Conservation (phyloP, 129 eudicot species). For the Pulicaria dysenterica region DNA sequence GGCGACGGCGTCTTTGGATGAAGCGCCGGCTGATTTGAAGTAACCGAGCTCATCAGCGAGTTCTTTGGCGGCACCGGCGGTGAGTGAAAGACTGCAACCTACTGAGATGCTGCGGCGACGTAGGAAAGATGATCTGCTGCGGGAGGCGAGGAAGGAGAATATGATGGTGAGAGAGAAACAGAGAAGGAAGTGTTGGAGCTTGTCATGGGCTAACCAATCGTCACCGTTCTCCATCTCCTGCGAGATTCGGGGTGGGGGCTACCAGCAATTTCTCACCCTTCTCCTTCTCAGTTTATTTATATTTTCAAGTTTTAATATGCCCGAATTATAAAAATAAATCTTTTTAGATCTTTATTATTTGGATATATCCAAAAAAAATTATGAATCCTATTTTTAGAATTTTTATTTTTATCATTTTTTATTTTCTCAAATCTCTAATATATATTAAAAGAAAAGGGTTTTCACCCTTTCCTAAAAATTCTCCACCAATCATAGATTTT, state of each 20-base stretch:
- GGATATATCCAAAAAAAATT: too few species aligned
- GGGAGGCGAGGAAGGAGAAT: constrained; percentile 49
- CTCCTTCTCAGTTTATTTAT: too few species aligned
- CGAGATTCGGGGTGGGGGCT: neutral
- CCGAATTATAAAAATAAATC: too few species aligned
- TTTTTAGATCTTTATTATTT: too few species aligned
- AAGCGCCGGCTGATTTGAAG: constrained; percentile 86
- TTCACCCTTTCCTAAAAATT: too few species aligned
- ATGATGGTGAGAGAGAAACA: constrained; percentile 61
- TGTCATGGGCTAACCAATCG: constrained; percentile 81
- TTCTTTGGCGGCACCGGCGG: constrained; percentile 89
- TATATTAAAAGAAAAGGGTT: too few species aligned
- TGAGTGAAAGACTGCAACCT: constrained; percentile 60
- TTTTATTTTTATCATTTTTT: too few species aligned
- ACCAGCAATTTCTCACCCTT: too few species aligned
- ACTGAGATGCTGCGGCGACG: constrained; percentile 58
- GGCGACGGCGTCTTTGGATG: constrained; percentile 69
- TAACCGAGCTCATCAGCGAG: constrained; percentile 79
- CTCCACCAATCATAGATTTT: too few species aligned
- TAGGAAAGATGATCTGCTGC: constrained; percentile 50
- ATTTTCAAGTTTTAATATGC: too few species aligned
- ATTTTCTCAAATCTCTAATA: too few species aligned
- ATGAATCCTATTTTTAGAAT: too few species aligned
- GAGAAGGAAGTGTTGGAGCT: constrained; percentile 75
- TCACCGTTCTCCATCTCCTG: constrained; percentile 60